Base-by-base conservation (phyloP, 768 basidiomycete species). In the Mycena rosella region DNA sequence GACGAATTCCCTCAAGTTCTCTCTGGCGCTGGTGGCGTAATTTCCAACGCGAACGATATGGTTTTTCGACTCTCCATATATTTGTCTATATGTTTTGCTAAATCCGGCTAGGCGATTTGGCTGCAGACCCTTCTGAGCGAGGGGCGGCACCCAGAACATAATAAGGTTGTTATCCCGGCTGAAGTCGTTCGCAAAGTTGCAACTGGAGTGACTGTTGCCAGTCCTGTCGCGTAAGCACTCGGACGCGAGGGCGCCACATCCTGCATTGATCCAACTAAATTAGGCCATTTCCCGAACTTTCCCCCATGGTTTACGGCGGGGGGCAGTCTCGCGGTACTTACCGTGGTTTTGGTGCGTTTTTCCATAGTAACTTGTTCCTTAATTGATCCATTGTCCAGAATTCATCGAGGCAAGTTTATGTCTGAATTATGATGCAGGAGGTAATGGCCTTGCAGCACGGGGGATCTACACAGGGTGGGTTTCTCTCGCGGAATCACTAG, bases 261-360 rank as follows among this genome's bases (percentile, higher is more conserved):
- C n/a, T n/a, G n/a, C n/a, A n/a, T n/a, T n/a, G n/a, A n/a, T n/a
- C n/a, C n/a, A n/a, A n/a, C n/a, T n/a, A n/a, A 32, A 22, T 17
- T 29, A 72, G 73, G 13, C 24, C 36, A 54, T 63, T 64, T 54
- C 74, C 75, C 3, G 74, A 74, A 44, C 58, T 74, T 5, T 74
- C 74, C 1, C 72, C 74, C 3, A 14, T 60, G 6, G 75, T 76
- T 2, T 76, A 76, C 54, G 74, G 75, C 18, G 73, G 73, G 0
- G 75, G 71, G 2, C 73, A 72, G 34, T 17, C n/a, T 22, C 68
- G 70, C 5, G 54, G 57, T 1, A 71, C 64, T 3, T 75, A 74
- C 51, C 60, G 69, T 18, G 71, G 71, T 0, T 64, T 71, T 48
- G 72, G 72, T 74, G 40, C 24, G 61, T 22, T 18, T 20, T 3